Percentiles rank a stretch among this genome's conserved stretches.
Evolutionary conservation across 129 eudicot genomes (phyloP).

Genomic region (Flaveria trinervia): DNA sequence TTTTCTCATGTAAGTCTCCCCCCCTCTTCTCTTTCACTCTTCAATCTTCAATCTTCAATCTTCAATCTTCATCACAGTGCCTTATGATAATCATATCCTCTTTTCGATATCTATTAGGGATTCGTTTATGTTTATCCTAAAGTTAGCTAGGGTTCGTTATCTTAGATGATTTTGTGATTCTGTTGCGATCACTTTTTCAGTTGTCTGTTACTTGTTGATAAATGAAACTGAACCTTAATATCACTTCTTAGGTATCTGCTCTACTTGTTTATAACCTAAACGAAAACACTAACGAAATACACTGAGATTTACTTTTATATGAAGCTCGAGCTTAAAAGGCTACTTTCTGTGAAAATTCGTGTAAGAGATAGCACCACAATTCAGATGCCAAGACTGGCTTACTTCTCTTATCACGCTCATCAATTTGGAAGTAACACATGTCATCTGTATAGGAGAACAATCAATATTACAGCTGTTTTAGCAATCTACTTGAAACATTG

Average conservation of each 20-base stretch:
- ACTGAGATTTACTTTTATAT: neutral
- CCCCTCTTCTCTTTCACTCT: too few relatives aligned
- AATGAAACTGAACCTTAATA: neutral
- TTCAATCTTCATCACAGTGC: too few relatives aligned
- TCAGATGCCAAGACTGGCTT: too few relatives aligned
- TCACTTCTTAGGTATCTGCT: neutral
- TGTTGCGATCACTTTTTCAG: too few relatives aligned
- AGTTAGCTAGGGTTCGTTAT: slow-evolving; percentile 8
- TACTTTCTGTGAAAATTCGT: neutral
- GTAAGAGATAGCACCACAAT: too few relatives aligned
- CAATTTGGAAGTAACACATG: neutral
- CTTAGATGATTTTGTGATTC: neutral
- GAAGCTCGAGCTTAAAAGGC: neutral
- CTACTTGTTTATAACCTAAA: neutral
- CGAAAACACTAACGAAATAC: neutral
- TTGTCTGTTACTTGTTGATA: neutral
- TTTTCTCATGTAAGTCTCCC: too few relatives aligned
- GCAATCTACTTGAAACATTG: too few relatives aligned
- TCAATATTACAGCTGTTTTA: too few relatives aligned
- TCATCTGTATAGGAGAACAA: too few relatives aligned
- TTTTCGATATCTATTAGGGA: too few relatives aligned
- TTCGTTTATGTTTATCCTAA: neutral
- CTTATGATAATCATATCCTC: too few relatives aligned
- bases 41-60: too few relatives aligned
- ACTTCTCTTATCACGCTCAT: neutral